Evolutionary conservation across 169 alveolate genomes (phyloP), one percentile per base, ranked within the genome.

Genomic region (Eimeria praecox): DNA sequence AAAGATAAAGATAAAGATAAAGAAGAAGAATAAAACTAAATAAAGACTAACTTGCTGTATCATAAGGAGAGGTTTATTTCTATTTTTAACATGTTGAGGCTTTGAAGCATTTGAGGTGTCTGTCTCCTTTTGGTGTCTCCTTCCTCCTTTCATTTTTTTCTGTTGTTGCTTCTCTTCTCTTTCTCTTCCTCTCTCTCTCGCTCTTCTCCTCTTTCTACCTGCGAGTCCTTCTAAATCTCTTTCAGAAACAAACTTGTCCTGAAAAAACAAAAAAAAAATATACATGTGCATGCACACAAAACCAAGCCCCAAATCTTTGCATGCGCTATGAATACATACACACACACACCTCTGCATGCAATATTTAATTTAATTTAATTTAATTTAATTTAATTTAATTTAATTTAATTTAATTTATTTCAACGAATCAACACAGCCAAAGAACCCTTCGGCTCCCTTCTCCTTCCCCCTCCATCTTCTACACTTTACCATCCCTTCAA

Each of bases 201-300:
- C 88, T 52, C 77, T 59, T 38, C 95, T 83, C 52, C 95, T 83
- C 95, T 89, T 89, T 27, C 95, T 66, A 27, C 95, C 95, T 33
- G 95, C 95, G 30, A 89, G 71, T 5, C 95, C 95, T 40, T 89
- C 95, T 20, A 89, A 54, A 69, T 42, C 87, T 38, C 66, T 66
- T 54, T 59, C 77, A 40, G 71, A 24, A 9, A 89, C 95, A 46
- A 89, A 89, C 86, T 20, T 42, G 54, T 78, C 69, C 89, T 78
- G 89, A 3, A 40, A 24, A 8, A 46, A 38, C n/a, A n/a, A n/a
- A n/a, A n/a, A n/a, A n/a, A n/a, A n/a, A n/a, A n/a, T n/a, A n/a
- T n/a, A n/a, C n/a, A n/a, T n/a, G n/a, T n/a, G n/a, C n/a, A n/a
- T n/a, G n/a, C n/a, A n/a, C n/a, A n/a, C n/a, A n/a, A 12, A 44